phyloP scores from a whole-genome alignment of 208 protist species.

The Wallacemonas sp. region DNA sequence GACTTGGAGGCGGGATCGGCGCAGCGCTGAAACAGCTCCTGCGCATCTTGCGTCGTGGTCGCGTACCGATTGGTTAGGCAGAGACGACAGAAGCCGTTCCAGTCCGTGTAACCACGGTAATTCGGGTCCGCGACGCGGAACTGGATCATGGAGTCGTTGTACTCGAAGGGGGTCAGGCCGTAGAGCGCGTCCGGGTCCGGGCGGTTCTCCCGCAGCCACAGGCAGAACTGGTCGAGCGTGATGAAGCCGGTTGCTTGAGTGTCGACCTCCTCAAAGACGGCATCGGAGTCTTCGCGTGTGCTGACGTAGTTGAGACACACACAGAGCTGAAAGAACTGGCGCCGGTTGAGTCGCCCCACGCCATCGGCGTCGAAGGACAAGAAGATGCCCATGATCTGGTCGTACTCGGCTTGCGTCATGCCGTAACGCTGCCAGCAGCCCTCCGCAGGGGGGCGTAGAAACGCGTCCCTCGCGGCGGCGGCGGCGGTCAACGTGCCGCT shows the following conservation, averaged over 20 bases:
- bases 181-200: conserved; percentile 35
- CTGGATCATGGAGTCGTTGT: conserved; percentile 42
- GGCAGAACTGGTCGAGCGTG: conserved; percentile 40
- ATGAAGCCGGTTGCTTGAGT: conserved; percentile 32
- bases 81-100: conserved; percentile 27
- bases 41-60: conserved; percentile 25
- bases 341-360: conserved; percentile 17
- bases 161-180: conserved; percentile 35
- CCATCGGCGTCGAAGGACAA: conserved; percentile 28
- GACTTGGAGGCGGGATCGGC: conserved; percentile 22
- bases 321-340: conserved; percentile 20
- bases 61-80: conserved; percentile 37
- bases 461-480: too few species aligned
- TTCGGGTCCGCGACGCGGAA: conserved; percentile 30
- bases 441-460: not conserved
- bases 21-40: conserved; percentile 36
- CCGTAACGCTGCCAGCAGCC: conserved; percentile 31
- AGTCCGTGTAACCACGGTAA: conserved; percentile 18
- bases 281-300: conserved; percentile 15
- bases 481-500: not conserved
- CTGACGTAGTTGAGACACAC: conserved; percentile 36
- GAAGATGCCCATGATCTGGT: conserved; percentile 54
- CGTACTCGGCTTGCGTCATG: conserved; percentile 45
- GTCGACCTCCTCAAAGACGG: conserved; percentile 34
- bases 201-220: conserved; percentile 23